phyloP scores from a whole-genome alignment of 768 basidiomycete species.

The Podaxis sp. region DNA sequence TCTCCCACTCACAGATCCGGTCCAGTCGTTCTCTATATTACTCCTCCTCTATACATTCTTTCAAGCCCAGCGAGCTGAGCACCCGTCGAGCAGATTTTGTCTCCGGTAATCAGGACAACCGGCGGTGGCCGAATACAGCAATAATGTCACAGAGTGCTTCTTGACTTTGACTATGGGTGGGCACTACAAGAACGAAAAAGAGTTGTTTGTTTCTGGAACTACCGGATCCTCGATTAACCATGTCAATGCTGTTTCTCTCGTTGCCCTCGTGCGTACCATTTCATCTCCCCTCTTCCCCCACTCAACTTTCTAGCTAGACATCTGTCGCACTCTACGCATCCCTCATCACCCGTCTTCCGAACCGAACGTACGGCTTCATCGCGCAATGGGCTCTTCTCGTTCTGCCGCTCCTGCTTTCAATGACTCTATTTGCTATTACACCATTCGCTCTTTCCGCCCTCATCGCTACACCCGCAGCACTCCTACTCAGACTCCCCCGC shows the following conservation, averaged over 20 bases:
- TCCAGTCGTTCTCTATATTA: no score
- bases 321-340: constrained; percentile 71
- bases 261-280: constrained; percentile 25
- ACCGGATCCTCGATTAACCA: constrained; percentile 66
- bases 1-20: constrained; percentile 32
- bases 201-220: constrained; percentile 74
- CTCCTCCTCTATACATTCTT: no score
- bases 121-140: neutral
- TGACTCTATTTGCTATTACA: constrained; percentile 68
- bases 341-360: constrained; percentile 44
- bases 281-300: neutral
- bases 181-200: constrained; percentile 73
- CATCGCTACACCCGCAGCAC: constrained; percentile 39
- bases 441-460: constrained; percentile 49
- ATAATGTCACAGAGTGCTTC: neutral
- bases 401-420: constrained; percentile 71
- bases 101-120: neutral
- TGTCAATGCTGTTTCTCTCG: constrained; percentile 61
- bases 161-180: neutral
- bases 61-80: constrained; percentile 20
- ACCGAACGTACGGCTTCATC: constrained; percentile 32
- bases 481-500: constrained; percentile 41
- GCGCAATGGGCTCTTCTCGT: constrained; percentile 64
- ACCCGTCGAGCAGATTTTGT: constrained; percentile 29
- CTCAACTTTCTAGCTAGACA: constrained; percentile 36